Base-by-base conservation (phyloP, 257 asterid species). In the Solanum rostratum region DNA sequence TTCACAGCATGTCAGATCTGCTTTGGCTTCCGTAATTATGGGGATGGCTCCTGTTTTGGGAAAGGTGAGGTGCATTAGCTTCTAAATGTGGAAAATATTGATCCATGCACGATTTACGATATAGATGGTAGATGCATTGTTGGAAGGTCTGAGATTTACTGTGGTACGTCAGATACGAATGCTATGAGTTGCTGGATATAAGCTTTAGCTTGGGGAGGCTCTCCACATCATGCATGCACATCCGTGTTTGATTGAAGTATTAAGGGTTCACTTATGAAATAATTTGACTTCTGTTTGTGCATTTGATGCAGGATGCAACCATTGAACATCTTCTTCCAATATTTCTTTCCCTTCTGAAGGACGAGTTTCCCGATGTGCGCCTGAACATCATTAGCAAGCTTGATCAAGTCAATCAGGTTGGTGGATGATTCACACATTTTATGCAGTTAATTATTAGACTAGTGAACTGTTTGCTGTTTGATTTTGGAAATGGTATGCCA, bases 41-140 rank as follows among this genome's bases (percentile, higher is more conserved):
- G 98, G 98, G 87, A 95, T 95, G 98, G 98, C 98, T 87, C 98
- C 98, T 49, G 94, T 95, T 27, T 85, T 95, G 73, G 98, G 97
- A 63, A 95, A 95, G 97, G 98, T 95, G 79, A 84, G 66, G 63
- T 78, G 46, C 63, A 16, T 78, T 78, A 50, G 82, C 43, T 78
- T 78, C 63, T 78, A 50, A 19, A 78, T 78, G 19, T 15, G 60
- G 3, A 29, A 29, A 78, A 18, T 29, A 50, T 50, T 29, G 29
- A 30, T 3, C 55, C 55, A 62, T 62, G 60, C 20, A 1, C 73
- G 73, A 66, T 65, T 68, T 53, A 24, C 18, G 22, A 20, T 53
- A 29, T 27, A 27, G 45, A 49, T 76, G 7, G 43, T 76, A 7
- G 5, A 16, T 78, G 63, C 82, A 27, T 50, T 78, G 59, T 18